Evolutionary conservation across 306 rosid species (phyloP).

Genomic region (Cicer judaicum): DNA sequence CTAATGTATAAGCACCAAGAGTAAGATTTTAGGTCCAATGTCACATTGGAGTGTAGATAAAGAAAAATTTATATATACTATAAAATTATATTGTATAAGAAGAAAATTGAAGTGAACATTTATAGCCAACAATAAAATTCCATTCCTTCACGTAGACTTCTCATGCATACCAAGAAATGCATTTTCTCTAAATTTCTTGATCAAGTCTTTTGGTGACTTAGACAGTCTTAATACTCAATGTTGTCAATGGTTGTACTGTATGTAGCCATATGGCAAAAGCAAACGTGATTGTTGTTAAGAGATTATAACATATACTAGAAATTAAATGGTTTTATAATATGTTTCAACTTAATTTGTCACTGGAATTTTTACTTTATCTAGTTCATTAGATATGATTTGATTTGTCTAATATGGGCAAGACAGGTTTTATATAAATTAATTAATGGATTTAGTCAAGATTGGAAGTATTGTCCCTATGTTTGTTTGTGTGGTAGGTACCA

Average conservation of each 20-base stretch:
- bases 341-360: background rate
- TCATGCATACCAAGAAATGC: conserved; percentile 64
- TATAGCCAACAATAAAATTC: conserved; percentile 58
- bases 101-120: conserved; percentile 37
- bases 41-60: conserved; percentile 75
- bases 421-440: conserved; percentile 32
- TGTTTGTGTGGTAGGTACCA: background rate
- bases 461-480: conserved; percentile 47
- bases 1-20: conserved; percentile 49
- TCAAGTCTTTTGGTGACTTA: conserved; percentile 25
- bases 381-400: conserved; percentile 11
- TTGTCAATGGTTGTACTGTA: conserved; percentile 18
- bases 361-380: conserved; percentile 16
- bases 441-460: conserved; percentile 28
- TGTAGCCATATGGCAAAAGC: conserved; percentile 42
- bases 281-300: conserved; percentile 38
- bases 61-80: conserved; percentile 53
- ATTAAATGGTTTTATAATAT: background rate
- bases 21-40: conserved; percentile 65
- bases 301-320: conserved; percentile 9
- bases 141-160: conserved; percentile 71
- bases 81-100: conserved; percentile 3
- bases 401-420: conserved; percentile 31
- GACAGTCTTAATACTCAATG: conserved; percentile 13
- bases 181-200: conserved; percentile 38